Evolutionary conservation across 805 yeast genomes (phyloP).

Genomic region (Cyberlindnera galapagoensis): DNA sequence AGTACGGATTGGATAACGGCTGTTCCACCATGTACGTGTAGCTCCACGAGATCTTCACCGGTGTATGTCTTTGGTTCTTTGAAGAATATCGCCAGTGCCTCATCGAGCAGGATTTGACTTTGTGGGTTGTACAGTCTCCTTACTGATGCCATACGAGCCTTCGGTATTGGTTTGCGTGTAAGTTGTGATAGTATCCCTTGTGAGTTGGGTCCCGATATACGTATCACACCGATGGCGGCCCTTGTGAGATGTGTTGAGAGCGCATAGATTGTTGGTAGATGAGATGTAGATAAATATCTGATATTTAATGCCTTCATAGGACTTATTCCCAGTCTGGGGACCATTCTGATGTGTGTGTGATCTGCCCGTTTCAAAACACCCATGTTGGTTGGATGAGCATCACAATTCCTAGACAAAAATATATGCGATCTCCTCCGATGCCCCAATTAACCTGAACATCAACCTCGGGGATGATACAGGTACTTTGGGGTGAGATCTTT

Average conservation of each 20-base stretch:
- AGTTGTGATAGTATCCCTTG: constrained; percentile 31
- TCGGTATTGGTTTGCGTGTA: constrained; percentile 37
- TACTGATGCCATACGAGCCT: constrained; percentile 50
- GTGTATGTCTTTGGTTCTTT: constrained; percentile 75
- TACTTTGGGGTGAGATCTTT: too few relatives aligned
- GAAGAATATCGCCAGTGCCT: constrained; percentile 67
- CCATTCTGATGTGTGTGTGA: too few relatives aligned
- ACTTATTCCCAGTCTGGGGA: too few relatives aligned
- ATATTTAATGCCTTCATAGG: too few relatives aligned
- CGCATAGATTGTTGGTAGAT: constrained; percentile 91
- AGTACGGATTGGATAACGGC: constrained; percentile 74
- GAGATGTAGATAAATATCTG: too few relatives aligned
- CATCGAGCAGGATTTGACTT: constrained; percentile 50
- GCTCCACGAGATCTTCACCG: constrained; percentile 84
- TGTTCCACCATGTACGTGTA: constrained; percentile 92
- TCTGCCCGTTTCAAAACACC: too few relatives aligned
- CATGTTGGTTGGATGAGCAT: too few relatives aligned
- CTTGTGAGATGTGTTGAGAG: constrained; percentile 76
- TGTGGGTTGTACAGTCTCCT: constrained; percentile 45
- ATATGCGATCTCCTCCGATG: too few relatives aligned
- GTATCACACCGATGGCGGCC: constrained; percentile 81
- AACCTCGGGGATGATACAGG: too few relatives aligned
- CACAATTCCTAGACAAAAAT: too few relatives aligned
- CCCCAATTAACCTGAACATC: too few relatives aligned
- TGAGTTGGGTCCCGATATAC: constrained; percentile 73